These are phyloP conservation scores for Umbelopsis vinacea DNA, from an alignment of 192 early-diverging fungal species.

Conservation along the genomic window DNA sequence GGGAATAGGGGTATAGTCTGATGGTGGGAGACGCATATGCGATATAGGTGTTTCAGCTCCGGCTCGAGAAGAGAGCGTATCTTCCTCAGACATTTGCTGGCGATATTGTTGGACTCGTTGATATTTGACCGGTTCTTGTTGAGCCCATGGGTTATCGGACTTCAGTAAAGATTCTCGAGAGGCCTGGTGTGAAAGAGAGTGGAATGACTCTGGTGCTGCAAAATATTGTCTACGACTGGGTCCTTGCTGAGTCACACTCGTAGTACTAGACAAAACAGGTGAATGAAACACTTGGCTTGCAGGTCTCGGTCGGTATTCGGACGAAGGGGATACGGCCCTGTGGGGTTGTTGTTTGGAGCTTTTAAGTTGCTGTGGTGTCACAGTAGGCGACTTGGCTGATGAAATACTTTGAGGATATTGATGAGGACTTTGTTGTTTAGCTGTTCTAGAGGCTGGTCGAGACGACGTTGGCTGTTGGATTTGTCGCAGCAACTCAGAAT, in stretches of 20 bases:
- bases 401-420: not conserved
- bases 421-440: not conserved
- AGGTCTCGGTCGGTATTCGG: constrained; percentile 5
- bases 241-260: constrained; percentile 7
- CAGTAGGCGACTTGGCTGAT: constrained; percentile 17
- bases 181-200: constrained; percentile 7
- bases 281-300: not conserved
- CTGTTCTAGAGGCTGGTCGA: not conserved
- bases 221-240: constrained; percentile 1
- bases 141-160: constrained; percentile 17
- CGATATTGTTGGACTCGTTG: constrained; percentile 19
- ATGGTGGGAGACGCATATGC: constrained; percentile 8
- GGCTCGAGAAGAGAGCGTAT: constrained; percentile 2
- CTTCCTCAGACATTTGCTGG: constrained; percentile 12
- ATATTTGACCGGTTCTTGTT: constrained; percentile 19
- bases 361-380: constrained; percentile 11
- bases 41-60: constrained; percentile 18
- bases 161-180: constrained; percentile 11
- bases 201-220: constrained; percentile 10
- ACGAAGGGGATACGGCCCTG: constrained; percentile 2
- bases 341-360: not conserved
- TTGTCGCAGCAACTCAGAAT: constrained; percentile 22
- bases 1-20: constrained; percentile 3
- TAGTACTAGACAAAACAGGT: constrained; percentile 8
- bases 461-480: constrained; percentile 1